phyloP scores from a whole-genome alignment of 306 rosid genomes.

The Pueraria montana region DNA sequence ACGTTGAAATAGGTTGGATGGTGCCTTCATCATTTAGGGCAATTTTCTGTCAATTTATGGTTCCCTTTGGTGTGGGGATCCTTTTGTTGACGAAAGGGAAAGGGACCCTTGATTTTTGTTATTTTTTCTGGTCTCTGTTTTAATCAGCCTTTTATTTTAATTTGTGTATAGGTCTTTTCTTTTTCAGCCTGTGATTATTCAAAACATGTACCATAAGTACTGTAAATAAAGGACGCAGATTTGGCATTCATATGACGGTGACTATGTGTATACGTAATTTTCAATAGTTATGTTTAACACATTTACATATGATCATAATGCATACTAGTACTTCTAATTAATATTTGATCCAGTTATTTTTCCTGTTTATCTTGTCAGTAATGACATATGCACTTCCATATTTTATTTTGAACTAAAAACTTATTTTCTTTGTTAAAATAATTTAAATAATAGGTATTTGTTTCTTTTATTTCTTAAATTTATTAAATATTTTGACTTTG shows the following conservation, averaged over 20 bases:
- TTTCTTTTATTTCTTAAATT: too few relatives aligned
- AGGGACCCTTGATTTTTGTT: slow-evolving; percentile 16
- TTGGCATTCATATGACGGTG: background rate
- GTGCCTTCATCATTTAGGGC: slow-evolving; percentile 34
- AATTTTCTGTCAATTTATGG: slow-evolving; percentile 8
- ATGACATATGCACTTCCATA: too few relatives aligned
- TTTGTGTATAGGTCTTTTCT: background rate
- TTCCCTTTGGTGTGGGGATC: slow-evolving; percentile 43
- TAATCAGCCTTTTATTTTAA: slow-evolving; percentile 16
- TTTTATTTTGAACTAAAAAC: too few relatives aligned
- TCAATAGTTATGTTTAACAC: too few relatives aligned
- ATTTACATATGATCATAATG: too few relatives aligned
- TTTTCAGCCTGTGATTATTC: slow-evolving; percentile 10
- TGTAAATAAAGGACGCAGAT: background rate
- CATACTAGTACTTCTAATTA: too few relatives aligned
- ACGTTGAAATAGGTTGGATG: slow-evolving; percentile 42
- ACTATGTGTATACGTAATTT: background rate
- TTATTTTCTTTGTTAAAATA: too few relatives aligned
- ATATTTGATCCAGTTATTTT: too few relatives aligned
- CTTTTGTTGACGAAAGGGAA: slow-evolving; percentile 39
- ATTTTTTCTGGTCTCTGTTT: background rate
- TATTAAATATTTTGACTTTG: too few relatives aligned
- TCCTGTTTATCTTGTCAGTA: too few relatives aligned
- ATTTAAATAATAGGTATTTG: too few relatives aligned
- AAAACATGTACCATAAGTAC: background rate